A percentile compares a stretch with the other conserved stretches of the same genome.
phyloP scores from a whole-genome alignment of 202 grass and related monocot species.

The Panicum virgatum region DNA sequence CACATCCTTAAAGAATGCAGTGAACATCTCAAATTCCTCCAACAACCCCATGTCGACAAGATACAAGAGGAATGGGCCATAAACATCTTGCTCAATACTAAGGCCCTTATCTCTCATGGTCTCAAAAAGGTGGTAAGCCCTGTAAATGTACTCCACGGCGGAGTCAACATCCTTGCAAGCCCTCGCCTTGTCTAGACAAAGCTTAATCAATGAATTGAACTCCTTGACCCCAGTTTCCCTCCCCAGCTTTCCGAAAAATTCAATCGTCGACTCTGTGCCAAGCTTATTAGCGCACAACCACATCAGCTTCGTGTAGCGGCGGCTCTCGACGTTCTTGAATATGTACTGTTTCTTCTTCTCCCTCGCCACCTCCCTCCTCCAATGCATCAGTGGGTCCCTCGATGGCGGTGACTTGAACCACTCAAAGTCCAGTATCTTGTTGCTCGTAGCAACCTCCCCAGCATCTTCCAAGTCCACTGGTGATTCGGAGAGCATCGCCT shows the following conservation, averaged over 20 bases:
- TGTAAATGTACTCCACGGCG: constrained; percentile 56
- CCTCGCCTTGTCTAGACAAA: constrained; percentile 64
- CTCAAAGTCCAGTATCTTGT: constrained; percentile 73
- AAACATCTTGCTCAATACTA: constrained; percentile 64
- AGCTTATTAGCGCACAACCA: constrained; percentile 62
- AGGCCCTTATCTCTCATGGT: constrained; percentile 68
- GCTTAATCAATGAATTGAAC: constrained; percentile 63
- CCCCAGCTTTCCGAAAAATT: constrained; percentile 73
- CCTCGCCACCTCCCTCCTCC: constrained; percentile 54
- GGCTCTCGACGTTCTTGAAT: constrained; percentile 77
- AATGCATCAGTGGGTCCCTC: constrained; percentile 2
- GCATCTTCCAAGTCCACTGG: constrained; percentile 3
- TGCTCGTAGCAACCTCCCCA: constrained; percentile 37
- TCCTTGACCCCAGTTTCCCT: constrained; percentile 79
- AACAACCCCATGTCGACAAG: constrained; percentile 68
- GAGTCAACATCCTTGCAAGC: constrained; percentile 53
- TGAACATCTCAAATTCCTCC: constrained; percentile 71
- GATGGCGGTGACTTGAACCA: constrained; percentile 43
- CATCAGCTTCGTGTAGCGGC: constrained; percentile 70
- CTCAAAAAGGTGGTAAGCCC: constrained; percentile 54
- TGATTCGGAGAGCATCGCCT: neutral
- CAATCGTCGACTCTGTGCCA: constrained; percentile 53
- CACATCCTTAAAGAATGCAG: constrained; percentile 68
- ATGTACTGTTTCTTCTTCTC: constrained; percentile 75
- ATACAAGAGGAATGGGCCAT: constrained; percentile 73